phyloP scores from a whole-genome alignment of 306 rosid genomes.

The Luffa aegyptiaca region DNA sequence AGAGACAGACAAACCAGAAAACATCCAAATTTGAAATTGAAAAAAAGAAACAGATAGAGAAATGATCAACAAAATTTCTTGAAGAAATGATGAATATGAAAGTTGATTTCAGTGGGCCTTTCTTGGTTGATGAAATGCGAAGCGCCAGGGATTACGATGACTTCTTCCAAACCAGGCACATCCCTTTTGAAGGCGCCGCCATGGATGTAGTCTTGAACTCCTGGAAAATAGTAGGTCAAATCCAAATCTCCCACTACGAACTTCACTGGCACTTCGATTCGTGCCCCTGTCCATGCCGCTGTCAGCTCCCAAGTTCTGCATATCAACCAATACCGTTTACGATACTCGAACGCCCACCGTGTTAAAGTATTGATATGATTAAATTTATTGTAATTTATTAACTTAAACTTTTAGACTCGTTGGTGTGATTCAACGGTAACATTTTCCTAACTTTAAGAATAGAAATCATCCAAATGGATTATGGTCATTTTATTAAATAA shows the following conservation, averaged over 20 bases:
- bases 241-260: not conserved
- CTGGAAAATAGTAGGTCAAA: not conserved
- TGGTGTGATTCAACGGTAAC: too few relatives aligned
- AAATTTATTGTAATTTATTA: too few relatives aligned
- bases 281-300: not conserved
- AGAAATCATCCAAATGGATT: too few relatives aligned
- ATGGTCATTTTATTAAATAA: too few relatives aligned
- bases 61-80: not conserved
- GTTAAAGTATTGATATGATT: too few relatives aligned
- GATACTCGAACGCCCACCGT: too few relatives aligned
- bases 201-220: not conserved
- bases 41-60: not conserved
- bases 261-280: not conserved
- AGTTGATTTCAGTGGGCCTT: not conserved
- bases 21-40: not conserved
- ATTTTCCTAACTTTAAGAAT: too few relatives aligned
- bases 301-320: not conserved
- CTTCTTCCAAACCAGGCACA: not conserved
- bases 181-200: not conserved
- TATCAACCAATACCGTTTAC: not conserved
- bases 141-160: not conserved
- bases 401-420: too few relatives aligned
- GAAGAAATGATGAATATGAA: not conserved
- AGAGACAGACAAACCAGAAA: too few relatives aligned
- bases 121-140: conserved; percentile 6